Evolutionary conservation across 1,284 basidiomycete genomes (phyloP), one percentile per base, ranked within the genome.

Genomic region (Polyporus tsugae): DNA sequence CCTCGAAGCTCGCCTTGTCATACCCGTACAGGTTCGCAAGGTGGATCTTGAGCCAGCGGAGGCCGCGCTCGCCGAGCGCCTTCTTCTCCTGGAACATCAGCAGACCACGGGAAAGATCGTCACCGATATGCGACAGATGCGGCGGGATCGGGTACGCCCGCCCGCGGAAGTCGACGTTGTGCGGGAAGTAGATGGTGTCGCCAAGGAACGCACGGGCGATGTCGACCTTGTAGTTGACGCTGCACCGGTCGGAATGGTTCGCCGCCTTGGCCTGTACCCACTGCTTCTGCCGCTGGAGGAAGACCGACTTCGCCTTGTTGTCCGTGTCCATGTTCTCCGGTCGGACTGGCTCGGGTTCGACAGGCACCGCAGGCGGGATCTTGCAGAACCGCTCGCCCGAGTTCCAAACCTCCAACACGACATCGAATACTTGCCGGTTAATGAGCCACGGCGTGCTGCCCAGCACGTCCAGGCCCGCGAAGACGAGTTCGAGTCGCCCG

Each of bases 81-180:
- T 94, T 95, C 58, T 86, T 82, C 63, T 95, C 93, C 6, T 88
- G 95, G 72, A 99, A 99, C 63, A 87, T 88, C 41, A 99, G 85
- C 62, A 99, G 82, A 13, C 97, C 95, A 78, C 97, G 92, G 73
- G 92, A 94, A 19, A 99, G 85, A 78, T 99, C 97, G 79, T 99
- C 95, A 25, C 97, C 97, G 64, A 99, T 95, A 76, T 99, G 98
- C 76, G 93, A 97, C 70, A 99, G 84, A 82, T 99, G 95, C 1
- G 97, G 96, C 0, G 98, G 97, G 63, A 99, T 92, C 3, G 98
- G 97, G 78, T 99, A 99, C 0, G 97, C 96, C 64, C 97, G 92
- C 5, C 98, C 98, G 71, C 97, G 91, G 88, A 99, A 99, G 81
- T 99, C 98, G 77, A 99, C 86, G 81, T 98, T 99, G 82, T 99